These are phyloP conservation scores for Plenodomus lindquistii DNA, from an alignment of 2,329 filamentous ascomycete genomes.

Conservation along the genomic window DNA sequence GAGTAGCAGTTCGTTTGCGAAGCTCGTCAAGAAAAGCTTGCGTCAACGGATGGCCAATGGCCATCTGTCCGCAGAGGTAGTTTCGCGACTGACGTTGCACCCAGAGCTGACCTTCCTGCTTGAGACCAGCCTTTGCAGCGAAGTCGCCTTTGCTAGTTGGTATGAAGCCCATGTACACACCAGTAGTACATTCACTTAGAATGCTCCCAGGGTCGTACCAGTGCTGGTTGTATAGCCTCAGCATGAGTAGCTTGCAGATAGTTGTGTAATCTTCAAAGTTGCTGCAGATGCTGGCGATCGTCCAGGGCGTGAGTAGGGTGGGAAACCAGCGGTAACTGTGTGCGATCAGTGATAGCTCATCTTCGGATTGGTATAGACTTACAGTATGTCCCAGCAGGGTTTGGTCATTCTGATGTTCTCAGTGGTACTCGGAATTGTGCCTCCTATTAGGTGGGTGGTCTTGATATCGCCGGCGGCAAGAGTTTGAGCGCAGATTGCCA, in stretches of 20 bases:
- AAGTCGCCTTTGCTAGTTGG: conserved; percentile 29
- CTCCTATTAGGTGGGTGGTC: conserved; percentile 27
- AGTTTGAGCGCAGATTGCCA: conserved; percentile 32
- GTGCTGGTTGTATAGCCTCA: conserved; percentile 29
- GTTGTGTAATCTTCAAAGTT: conserved; percentile 37
- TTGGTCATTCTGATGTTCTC: conserved; percentile 31
- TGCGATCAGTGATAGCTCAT: background rate
- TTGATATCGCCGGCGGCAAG: conserved; percentile 31
- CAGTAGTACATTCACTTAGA: conserved; percentile 23
- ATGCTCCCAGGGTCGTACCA: conserved; percentile 28
- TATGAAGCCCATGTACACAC: conserved; percentile 32
- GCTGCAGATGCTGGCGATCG: conserved; percentile 31
- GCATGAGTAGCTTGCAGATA: conserved; percentile 32
- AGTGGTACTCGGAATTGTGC: conserved; percentile 27
- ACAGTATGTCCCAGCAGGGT: conserved; percentile 38
- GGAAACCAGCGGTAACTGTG: conserved; percentile 34
- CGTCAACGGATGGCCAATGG: conserved; percentile 26
- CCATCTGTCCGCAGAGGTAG: conserved; percentile 37
- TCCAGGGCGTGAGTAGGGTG: conserved; percentile 27
- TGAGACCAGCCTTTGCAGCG: background rate
- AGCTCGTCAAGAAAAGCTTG: conserved; percentile 26
- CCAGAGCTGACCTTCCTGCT: conserved; percentile 10
- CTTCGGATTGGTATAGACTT: background rate
- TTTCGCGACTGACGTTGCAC: conserved; percentile 27
- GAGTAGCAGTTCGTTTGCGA: conserved; percentile 16